Evolutionary conservation across 306 rosid genomes (phyloP).

Genomic region (Vicia sativa): DNA sequence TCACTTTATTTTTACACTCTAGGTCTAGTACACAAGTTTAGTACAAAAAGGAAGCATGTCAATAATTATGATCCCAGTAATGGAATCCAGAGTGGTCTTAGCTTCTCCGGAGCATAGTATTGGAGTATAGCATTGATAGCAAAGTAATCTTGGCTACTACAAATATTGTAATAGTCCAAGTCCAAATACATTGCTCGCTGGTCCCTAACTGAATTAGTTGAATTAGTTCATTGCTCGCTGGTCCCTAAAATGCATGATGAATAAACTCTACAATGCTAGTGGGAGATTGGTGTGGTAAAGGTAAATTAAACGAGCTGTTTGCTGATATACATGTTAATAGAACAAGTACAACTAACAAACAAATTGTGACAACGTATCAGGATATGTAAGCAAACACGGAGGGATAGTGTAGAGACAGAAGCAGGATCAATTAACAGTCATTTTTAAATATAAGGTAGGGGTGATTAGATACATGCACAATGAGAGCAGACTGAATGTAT

Average conservation of each 20-base stretch:
- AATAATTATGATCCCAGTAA: neutral
- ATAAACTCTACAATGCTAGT: neutral
- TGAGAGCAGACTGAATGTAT: conserved; percentile 12
- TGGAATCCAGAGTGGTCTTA: neutral
- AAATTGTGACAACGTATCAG: neutral
- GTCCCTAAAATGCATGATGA: neutral
- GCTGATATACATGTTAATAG: neutral
- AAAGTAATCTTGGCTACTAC: neutral
- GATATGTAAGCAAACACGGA: conserved; percentile 3
- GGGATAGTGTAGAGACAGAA: neutral
- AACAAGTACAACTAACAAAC: neutral
- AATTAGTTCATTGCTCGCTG: neutral
- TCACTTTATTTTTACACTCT: neutral
- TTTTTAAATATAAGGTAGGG: neutral
- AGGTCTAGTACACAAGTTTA: neutral
- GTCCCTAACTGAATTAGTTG: conserved; percentile 6
- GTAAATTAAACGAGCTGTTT: neutral
- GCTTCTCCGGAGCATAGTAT: neutral
- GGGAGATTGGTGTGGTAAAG: conserved; percentile 1
- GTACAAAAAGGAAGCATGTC: neutral
- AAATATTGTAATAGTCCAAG: neutral
- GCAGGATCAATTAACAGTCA: neutral
- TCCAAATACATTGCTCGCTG: neutral
- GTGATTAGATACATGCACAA: neutral
- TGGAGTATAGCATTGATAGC: neutral